Percentiles rank a stretch among this genome's conserved stretches.
phyloP scores from a whole-genome alignment of 768 basidiomycete species.

The Lentinula sp. region DNA sequence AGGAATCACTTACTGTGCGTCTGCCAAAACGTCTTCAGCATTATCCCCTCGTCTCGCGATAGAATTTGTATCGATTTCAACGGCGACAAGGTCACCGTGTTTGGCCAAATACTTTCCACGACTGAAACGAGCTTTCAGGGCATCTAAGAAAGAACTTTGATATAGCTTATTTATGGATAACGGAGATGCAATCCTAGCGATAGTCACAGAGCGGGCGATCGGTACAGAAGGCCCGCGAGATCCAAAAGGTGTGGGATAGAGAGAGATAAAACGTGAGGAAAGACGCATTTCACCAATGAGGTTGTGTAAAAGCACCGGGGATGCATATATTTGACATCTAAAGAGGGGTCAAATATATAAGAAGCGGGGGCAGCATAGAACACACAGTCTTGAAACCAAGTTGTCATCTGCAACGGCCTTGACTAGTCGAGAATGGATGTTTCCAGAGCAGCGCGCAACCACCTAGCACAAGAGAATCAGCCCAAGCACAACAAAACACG shows the following conservation, averaged over 20 bases:
- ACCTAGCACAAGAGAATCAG: conserved; percentile 32
- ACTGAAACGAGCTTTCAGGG: conserved; percentile 61
- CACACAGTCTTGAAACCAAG: conserved; percentile 30
- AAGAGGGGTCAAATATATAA: not conserved
- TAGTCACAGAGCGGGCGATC: conserved; percentile 58
- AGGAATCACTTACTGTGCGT: conserved; percentile 15
- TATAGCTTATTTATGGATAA: conserved; percentile 58
- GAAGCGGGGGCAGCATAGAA: conserved; percentile 3
- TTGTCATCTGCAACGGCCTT: conserved; percentile 50
- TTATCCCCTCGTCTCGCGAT: conserved; percentile 14
- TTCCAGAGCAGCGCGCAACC: conserved; percentile 32
- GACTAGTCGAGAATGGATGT: conserved; percentile 42
- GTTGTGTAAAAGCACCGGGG: conserved; percentile 53
- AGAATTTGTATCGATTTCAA: conserved; percentile 53
- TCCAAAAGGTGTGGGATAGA: conserved; percentile 58
- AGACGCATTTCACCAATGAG: conserved; percentile 25
- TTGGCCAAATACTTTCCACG: conserved; percentile 51
- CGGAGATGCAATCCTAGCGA: conserved; percentile 79
- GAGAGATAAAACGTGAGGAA: conserved; percentile 19
- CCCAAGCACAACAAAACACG: conserved; percentile 3
- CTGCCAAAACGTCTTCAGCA: conserved; percentile 15
- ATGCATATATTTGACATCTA: conserved; percentile 34
- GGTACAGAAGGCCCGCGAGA: conserved; percentile 56
- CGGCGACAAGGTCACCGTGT: conserved; percentile 65
- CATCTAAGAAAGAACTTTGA: conserved; percentile 53